Conservation (phyloP, 73 alveolate species). For the Paraurostyla sp. region DNA sequence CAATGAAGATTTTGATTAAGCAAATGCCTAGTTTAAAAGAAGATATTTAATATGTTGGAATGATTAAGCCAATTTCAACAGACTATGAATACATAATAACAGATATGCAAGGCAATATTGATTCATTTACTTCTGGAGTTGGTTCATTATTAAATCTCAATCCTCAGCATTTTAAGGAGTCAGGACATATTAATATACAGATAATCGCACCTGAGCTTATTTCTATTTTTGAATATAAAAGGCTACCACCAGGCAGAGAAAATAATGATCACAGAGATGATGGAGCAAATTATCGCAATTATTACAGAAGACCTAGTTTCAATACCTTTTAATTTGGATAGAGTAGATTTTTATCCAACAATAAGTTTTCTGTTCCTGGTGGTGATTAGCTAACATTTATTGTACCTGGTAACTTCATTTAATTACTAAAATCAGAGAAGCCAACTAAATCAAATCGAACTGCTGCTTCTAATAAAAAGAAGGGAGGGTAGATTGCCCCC, state of each 20-base stretch:
- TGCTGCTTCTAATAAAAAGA: not conserved
- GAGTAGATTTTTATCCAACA: slow-evolving; percentile 7
- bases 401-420: slow-evolving; percentile 51
- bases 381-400: slow-evolving; percentile 51
- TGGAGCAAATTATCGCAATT: not conserved
- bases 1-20: slow-evolving; percentile 12
- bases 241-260: not conserved
- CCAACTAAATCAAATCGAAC: slow-evolving; percentile 3
- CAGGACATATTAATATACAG: slow-evolving; percentile 2
- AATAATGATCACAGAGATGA: slow-evolving; percentile 3
- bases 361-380: slow-evolving; percentile 54
- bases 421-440: slow-evolving; percentile 20
- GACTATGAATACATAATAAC: slow-evolving; percentile 47
- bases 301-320: slow-evolving; percentile 33
- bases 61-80: slow-evolving; percentile 45
- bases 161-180: slow-evolving; percentile 51
- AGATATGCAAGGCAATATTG: slow-evolving; percentile 40
- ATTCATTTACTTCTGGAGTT: slow-evolving; percentile 44
- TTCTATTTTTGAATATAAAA: slow-evolving; percentile 43
- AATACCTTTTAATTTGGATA: slow-evolving; percentile 15
- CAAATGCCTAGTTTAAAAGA: slow-evolving; percentile 61
- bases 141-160: slow-evolving; percentile 34
- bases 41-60: slow-evolving; percentile 66
- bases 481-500: not conserved
- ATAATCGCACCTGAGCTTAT: slow-evolving; percentile 61